Evolutionary conservation across 2,329 filamentous ascomycete species (phyloP).

Genomic region (Fusarium fracticaudum): DNA sequence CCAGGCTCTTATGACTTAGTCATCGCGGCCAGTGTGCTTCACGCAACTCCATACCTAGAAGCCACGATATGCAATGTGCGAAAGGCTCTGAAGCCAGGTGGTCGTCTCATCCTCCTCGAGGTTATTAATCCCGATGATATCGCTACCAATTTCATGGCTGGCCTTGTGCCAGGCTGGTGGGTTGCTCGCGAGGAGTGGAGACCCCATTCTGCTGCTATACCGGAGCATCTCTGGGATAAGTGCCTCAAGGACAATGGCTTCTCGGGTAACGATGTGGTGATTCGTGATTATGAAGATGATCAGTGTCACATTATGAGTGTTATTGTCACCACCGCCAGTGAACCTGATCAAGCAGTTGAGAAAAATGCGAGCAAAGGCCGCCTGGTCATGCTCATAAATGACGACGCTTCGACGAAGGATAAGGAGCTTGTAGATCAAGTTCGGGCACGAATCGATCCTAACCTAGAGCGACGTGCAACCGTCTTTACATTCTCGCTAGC

Average conservation of each 20-base stretch:
- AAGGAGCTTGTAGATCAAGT: background rate
- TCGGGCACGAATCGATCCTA: accelerated
- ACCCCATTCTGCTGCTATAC: background rate
- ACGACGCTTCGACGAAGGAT: background rate
- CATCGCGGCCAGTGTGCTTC: conserved; percentile 44
- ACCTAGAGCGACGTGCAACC: accelerated
- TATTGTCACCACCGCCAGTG: background rate
- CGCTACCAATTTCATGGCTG: conserved; percentile 36
- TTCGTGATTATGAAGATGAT: background rate
- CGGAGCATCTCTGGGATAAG: background rate
- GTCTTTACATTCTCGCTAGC: accelerated
- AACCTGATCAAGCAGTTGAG: accelerated
- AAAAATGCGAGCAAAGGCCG: accelerated
- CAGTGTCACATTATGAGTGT: background rate
- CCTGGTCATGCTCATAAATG: accelerated
- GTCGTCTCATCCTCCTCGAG: conserved; percentile 43
- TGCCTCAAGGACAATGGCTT: background rate
- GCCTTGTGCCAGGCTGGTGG: conserved; percentile 48
- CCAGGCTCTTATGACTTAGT: conserved; percentile 34
- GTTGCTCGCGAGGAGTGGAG: conserved; percentile 22
- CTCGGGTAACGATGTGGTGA: background rate
- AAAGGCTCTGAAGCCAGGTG: conserved; percentile 42
- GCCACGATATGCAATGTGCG: conserved; percentile 31
- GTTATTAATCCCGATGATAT: conserved; percentile 16
- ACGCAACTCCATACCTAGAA: conserved; percentile 44